Evolutionary conservation across 805 yeast species (phyloP), one percentile per base, ranked within the genome.

Genomic region (Torulaspora franciscae): DNA sequence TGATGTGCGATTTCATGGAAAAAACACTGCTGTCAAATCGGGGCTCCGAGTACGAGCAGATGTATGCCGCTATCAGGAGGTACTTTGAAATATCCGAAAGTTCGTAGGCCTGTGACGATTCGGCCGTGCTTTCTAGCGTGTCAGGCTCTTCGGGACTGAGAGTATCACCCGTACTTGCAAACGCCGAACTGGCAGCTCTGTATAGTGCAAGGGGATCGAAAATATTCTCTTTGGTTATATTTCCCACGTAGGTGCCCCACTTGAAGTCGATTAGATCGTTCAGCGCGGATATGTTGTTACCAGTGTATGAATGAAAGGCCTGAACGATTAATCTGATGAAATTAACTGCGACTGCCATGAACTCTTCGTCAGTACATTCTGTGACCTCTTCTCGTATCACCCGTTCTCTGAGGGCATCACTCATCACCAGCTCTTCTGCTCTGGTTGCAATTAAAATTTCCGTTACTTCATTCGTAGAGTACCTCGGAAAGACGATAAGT

Each of bases 41-140:
- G 2, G 83, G 80, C 25, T 83, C 85, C 45, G 80, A 77, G 58
- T 77, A 85, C 0, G 96, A 87, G 0, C 95, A 95, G 38, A 89
- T 66, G 61, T 84, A 90, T 0, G 95, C 81, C 1, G 96, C 87
- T 26, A 88, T 74, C 11, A 89, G 64, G n/a, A 90, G 65, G 57
- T 76, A 86, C 57, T 85, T 84, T 2, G 91, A 75, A 40, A 77
- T 73, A 7, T 58, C 59, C 0, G 90, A 79, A 33, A 85, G 65
- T 51, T 80, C 82, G 41, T 72, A 63, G 0, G 63, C 52, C 43
- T 49, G 40, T 11, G 45, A 34, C 2, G 42, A 28, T 2, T 47
- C 47, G 6, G 50, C 45, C 4, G 47, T 49, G 2, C 35, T 29
- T 1, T 43, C 50, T 4, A 48, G 46, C 3, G 46, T 41, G 8